Percentiles rank a stretch among this genome's conserved stretches.
Evolutionary conservation across 805 yeast genomes (phyloP).

Genomic region (Huiozyma naganishii): DNA sequence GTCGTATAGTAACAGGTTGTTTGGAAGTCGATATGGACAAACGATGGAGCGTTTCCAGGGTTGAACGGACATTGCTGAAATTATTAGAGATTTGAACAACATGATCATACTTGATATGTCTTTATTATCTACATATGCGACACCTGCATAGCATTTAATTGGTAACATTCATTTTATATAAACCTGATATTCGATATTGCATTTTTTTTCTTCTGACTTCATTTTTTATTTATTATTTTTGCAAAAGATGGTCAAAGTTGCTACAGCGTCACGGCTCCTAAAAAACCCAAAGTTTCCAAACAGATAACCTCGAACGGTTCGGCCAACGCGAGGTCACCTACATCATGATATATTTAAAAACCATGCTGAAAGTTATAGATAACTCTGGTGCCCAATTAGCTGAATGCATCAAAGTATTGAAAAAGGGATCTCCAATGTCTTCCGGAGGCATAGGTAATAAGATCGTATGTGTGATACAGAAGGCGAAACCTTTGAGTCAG

Average conservation of each 20-base stretch:
- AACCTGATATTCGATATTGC: too few species aligned
- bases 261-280: too few species aligned
- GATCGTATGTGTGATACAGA: conserved; percentile 87
- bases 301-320: neutral
- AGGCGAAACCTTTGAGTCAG: conserved; percentile 68
- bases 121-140: too few species aligned
- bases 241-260: too few species aligned
- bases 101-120: neutral
- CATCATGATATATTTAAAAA: conserved; percentile 75
- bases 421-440: conserved; percentile 70
- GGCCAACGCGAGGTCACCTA: neutral
- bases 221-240: too few species aligned
- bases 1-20: neutral
- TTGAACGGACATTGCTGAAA: conserved; percentile 13
- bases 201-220: too few species aligned
- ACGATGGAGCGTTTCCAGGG: neutral
- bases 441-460: conserved; percentile 84
- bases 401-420: conserved; percentile 89
- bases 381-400: conserved; percentile 92
- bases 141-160: too few species aligned
- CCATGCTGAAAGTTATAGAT: conserved; percentile 83
- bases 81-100: neutral
- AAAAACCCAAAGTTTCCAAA: neutral
- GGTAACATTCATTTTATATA: too few species aligned
- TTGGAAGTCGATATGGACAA: conserved; percentile 2